Evolutionary conservation across 164 flowering plant genomes (phyloP), one percentile per base, ranked within the genome.

Genomic region (Euptelea pleiosperma): DNA sequence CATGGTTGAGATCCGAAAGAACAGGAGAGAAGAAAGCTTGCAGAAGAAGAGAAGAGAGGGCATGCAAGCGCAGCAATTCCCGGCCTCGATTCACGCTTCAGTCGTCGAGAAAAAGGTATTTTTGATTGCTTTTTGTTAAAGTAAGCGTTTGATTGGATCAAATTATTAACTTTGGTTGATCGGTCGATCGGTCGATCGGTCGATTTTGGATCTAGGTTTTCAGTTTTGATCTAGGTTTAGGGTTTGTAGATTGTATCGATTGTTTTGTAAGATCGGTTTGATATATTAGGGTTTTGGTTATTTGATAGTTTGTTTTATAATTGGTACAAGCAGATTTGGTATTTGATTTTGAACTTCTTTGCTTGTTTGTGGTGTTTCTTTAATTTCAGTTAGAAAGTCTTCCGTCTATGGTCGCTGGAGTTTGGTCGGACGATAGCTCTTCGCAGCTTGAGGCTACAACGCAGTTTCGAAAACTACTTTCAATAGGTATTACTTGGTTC

Each of bases 1-100:
- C 63, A 80, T 83, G 87, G 92, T 82, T 29, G 92, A 80, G 88
- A 83, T 85, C 79, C 84, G 91, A 2, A 85, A 87, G 70, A 85
- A 57, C 63, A 80, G 73, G 64, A 75, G 89, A 37, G 87, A 83
- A 41, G 88, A 85, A 67, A 82, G 82, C 60, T 66, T 87, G 60
- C 79, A 45, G 64, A 87, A 85, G 79, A 87, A 85, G 83, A 80
- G 89, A 14, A 73, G 87, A 18, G 91, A 82, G 47, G 91, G 86
- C 10, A 72, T 81, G 54, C 83, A 76, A 34, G 56, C 80, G 0
- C 81, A 75, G 60, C 81, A 73, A 24, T 70, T 78, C 58, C 66
- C 74, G 8, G 3, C 80, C 19, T 6, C 83, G 18, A 19, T 64
- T 39, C 82, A 66, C 7, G 36, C 77, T 2, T 61, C 86, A 2